Conservation (phyloP, 192 early-diverging fungal genomes). For the Umbelopsis ramanniana region DNA sequence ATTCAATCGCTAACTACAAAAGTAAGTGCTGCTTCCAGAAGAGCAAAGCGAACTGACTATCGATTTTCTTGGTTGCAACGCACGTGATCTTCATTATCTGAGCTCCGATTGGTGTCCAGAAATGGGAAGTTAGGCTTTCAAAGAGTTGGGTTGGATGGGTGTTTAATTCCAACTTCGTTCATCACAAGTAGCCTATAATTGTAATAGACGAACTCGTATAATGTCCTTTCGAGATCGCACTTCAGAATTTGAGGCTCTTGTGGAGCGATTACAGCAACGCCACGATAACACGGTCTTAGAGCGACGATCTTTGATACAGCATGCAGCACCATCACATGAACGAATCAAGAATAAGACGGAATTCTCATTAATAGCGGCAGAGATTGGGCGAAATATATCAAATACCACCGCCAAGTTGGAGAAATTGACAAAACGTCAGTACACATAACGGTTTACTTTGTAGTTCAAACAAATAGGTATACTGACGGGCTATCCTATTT, state of each 20-base stretch:
- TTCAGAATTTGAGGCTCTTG: conserved; percentile 22
- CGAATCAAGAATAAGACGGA: conserved; percentile 61
- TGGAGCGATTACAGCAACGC: conserved; percentile 18
- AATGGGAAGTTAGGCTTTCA: not conserved
- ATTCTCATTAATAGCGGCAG: conserved; percentile 81
- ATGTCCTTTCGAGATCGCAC: conserved; percentile 22
- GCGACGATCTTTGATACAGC: conserved; percentile 33
- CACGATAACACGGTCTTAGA: conserved; percentile 6
- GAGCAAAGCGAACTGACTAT: no score
- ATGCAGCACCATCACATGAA: conserved; percentile 11
- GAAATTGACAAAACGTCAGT: conserved; percentile 76
- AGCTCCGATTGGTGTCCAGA: not conserved
- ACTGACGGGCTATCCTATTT: not conserved
- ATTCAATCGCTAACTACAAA: no score
- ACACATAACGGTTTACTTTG: not conserved
- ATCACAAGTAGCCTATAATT: not conserved
- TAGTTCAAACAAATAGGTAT: not conserved
- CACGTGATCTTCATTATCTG: not conserved
- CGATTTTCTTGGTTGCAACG: no score
- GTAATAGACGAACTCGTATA: not conserved
- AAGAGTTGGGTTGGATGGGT: not conserved
- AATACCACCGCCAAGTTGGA: conserved; percentile 81
- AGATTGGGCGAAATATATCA: conserved; percentile 89
- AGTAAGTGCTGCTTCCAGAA: no score
- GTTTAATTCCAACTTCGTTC: not conserved